A percentile compares a stretch with the other conserved stretches of the same genome.
These are phyloP conservation scores for Fusarium oxysporum DNA, from an alignment of 2,329 filamentous ascomycete genomes.

Conservation along the genomic window DNA sequence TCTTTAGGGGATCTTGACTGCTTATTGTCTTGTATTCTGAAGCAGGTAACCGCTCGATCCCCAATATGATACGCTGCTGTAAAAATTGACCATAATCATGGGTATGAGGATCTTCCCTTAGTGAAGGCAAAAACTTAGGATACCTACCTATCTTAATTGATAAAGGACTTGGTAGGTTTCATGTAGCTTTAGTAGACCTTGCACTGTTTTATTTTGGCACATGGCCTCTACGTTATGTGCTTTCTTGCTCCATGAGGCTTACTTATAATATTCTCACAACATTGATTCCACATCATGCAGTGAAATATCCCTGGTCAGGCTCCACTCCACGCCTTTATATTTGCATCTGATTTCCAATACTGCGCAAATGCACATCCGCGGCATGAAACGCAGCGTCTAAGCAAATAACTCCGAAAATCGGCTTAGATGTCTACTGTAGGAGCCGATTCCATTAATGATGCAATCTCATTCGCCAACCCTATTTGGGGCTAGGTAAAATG, in stretches of 20 bases:
- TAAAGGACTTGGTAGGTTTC: not conserved
- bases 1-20: not conserved
- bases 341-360: not conserved
- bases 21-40: not conserved
- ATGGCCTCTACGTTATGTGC: not conserved
- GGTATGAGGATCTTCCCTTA: not conserved
- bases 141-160: not conserved
- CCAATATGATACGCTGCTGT: not conserved
- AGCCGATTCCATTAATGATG: constrained; percentile 37
- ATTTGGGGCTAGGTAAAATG: constrained; percentile 34
- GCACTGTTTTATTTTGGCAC: not conserved
- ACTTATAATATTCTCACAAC: not conserved
- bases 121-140: not conserved
- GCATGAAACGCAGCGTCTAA: not conserved
- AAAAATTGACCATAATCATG: not conserved
- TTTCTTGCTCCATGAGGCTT: not conserved
- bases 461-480: constrained; percentile 43
- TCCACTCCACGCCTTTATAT: not conserved
- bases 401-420: constrained; percentile 37
- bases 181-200: not conserved
- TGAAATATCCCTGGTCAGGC: not conserved
- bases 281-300: constrained; percentile 21
- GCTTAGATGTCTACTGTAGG: not conserved
- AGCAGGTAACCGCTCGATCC: not conserved
- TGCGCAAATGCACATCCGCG: not conserved